These are phyloP conservation scores for Rhododendron simsii DNA, from an alignment of 148 eudicot genomes.

Conservation along the genomic window DNA sequence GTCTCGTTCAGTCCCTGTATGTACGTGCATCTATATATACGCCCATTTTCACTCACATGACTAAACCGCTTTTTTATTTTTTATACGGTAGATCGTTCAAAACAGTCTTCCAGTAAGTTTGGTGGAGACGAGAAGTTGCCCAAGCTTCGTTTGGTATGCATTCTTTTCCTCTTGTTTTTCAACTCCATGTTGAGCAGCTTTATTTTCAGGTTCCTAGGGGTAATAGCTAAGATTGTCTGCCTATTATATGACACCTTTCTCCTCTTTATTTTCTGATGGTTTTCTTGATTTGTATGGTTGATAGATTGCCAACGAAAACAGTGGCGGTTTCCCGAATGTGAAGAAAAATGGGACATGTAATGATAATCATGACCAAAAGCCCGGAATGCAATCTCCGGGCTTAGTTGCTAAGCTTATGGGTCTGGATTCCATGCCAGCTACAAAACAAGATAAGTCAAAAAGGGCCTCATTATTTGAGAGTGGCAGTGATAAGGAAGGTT, in stretches of 20 bases:
- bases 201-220: constrained; percentile 2
- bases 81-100: constrained; percentile 47
- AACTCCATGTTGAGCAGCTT: neutral
- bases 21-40: constrained; percentile 9
- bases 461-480: constrained; percentile 21
- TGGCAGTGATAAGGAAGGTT: constrained; percentile 17
- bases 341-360: constrained; percentile 36
- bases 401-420: constrained; percentile 99
- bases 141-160: constrained; percentile 75
- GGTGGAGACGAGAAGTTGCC: constrained; percentile 76
- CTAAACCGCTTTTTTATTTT: no score
- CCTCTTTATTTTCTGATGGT: neutral
- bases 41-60: neutral
- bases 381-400: constrained; percentile 56
- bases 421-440: constrained; percentile 73
- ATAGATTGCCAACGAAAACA: constrained; percentile 78
- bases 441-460: constrained; percentile 24
- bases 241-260: neutral
- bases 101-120: constrained; percentile 64
- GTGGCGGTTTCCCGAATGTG: constrained; percentile 56
- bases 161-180: neutral
- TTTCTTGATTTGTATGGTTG: constrained; percentile 14
- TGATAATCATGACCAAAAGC: constrained; percentile 32
- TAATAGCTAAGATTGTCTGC: neutral
- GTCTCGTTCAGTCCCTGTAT: neutral